Evolutionary conservation across 2,329 filamentous ascomycete genomes (phyloP), one percentile per base, ranked within the genome.

Genomic region (Zopfia rhizophila): DNA sequence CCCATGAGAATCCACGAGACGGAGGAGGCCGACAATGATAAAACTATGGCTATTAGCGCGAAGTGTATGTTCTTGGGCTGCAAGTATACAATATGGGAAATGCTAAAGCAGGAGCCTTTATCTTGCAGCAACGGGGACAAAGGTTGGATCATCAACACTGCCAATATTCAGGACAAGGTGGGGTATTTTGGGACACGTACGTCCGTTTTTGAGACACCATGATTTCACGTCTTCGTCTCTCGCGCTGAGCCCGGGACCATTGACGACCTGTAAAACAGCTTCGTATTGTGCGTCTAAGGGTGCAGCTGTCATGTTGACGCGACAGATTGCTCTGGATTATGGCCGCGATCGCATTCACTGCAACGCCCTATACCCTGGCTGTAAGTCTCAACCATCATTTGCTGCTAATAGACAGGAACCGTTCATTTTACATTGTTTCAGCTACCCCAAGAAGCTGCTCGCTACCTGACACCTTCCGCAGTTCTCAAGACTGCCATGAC

Each of bases 231-330:
- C 10, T 38, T 12, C n/a, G 35, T 12, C 7, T 11, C 35, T 10
- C n/a, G 24, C 10, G n/a, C 11, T 33, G 11, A 33, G 10, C 14
- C 22, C 25, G 12, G 11, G 21, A n/a, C n/a, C n/a, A n/a, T n/a
- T n/a, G n/a, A n/a, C n/a, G n/a, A n/a, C 5, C 17, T 23, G 14
- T 22, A 13, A 24, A 12, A 31, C 53, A 64, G 68, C 72, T 18
- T 64, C 66, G 13, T 81, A 80, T 54, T 75, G 73, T 40, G 73
- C 76, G 2, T 74, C 69, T 29, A 81, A 81, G 52, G 75, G 73
- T 7, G 78, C 76, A 0, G 75, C 78, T 5, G 63, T 74, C 7
- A 65, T 72, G 29, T 64, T 82, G 31, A 79, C 77, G 6, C 75
- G 73, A 38, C 68, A 73, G 39, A 63, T 77, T n/a, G 74, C 75